Evolutionary conservation across 768 basidiomycete genomes (phyloP).

Genomic region (Rhodotorula graminis): DNA sequence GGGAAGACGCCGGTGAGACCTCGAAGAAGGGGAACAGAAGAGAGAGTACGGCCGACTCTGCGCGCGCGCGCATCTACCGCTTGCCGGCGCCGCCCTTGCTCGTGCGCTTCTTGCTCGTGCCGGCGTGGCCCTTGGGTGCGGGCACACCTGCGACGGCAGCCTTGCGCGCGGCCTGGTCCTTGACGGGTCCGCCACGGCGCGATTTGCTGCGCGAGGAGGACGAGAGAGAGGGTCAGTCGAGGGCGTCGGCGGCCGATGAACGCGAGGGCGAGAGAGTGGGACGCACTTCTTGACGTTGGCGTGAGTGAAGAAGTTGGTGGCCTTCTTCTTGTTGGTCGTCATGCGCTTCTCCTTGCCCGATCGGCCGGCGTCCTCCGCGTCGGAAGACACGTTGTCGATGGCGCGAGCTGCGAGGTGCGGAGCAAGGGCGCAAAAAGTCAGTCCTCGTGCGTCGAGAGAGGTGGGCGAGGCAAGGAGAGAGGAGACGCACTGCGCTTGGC

Average conservation of each 20-base stretch:
- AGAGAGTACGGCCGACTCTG: no score
- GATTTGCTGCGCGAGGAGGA: constrained; percentile 23
- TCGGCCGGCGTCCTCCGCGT: constrained; percentile 42
- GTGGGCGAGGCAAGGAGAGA: not conserved
- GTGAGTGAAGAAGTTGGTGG: constrained; percentile 56
- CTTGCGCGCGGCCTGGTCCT: constrained; percentile 25
- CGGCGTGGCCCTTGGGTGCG: constrained; percentile 21
- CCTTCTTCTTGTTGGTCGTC: constrained; percentile 94
- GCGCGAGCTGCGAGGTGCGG: constrained; percentile 12
- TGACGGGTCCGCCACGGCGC: constrained; percentile 23
- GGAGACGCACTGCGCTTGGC: constrained; percentile 22
- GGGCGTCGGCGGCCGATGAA: not conserved
- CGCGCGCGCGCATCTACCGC: not conserved
- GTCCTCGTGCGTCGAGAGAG: no score
- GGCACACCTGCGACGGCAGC: not conserved
- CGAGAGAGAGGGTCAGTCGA: not conserved
- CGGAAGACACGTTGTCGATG: constrained; percentile 47
- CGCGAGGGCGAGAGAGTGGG: no score
- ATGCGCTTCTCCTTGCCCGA: constrained; percentile 66
- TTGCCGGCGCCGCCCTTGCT: not conserved
- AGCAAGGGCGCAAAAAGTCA: no score
- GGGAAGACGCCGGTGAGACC: no score
- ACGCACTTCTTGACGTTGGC: constrained; percentile 41
- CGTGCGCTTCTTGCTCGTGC: constrained; percentile 26
- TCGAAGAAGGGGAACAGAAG: no score